Base-by-base conservation (phyloP, 345 rosid species). In the Boechera stricta region DNA sequence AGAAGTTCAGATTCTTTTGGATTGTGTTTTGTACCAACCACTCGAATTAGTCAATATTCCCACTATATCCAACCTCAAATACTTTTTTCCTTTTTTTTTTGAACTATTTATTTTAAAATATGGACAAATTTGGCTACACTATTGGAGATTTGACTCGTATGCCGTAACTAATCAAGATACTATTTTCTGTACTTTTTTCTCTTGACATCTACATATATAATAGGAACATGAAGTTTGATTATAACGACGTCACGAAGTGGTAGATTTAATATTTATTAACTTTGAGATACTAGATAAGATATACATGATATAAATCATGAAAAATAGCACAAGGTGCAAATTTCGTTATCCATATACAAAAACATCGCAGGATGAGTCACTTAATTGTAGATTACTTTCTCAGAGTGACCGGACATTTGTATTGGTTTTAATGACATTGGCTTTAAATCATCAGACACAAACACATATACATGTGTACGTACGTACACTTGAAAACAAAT, bases 11-110 rank as follows among this genome's bases (percentile, higher is more conserved):
- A 77, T 77, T 71, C 81, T 47, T 38, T 31, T 58, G 53, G 60
- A 71, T 77, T 71, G 61, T 71, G 76, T 77, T 55, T 71, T 77
- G 62, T 71, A 64, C 67, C 67, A 71, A 64, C 81, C 71, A 64
- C 45, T 70, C 53, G 45, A 55, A 44, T 71, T 18, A 21, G 57
- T 69, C 70, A 76, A 32, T 64, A 31, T 56, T 44, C 7, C 58
- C 58, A 77, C 55, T 77, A 64, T 64, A 64, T 76, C 63, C 31
- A 52, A 69, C 56, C 53, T 18, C 71, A 5, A 24, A 24, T 68
- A 26, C 59, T 55, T 21, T 54, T 68, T 68, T 13, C 54, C 4
- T 38, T 42, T 39, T n/a, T 39, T 3, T 2, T 24, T 21, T 33
- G 1, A 5, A 38, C 21, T 35, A 2, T 52, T 8, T 49, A 3